phyloP scores from a whole-genome alignment of 495 filamentous ascomycete species.

The Acidomyces sp. region DNA sequence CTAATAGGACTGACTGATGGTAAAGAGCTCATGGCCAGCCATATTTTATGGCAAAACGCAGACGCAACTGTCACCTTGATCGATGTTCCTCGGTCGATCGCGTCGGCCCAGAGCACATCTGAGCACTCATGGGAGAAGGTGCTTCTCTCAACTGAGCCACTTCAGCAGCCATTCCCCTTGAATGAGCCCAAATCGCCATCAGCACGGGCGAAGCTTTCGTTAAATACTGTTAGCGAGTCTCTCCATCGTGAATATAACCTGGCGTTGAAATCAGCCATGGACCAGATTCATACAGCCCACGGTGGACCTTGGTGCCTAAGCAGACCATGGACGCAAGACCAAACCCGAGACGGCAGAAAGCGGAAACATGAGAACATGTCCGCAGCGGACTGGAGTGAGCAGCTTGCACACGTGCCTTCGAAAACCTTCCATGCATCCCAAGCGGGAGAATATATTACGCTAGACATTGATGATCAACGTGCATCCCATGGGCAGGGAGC shows the following conservation, averaged over 20 bases:
- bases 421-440: no score
- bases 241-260: slow-evolving; percentile 8
- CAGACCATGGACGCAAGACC: slow-evolving; percentile 14
- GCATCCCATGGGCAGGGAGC: no score
- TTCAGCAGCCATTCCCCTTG: slow-evolving; percentile 19
- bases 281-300: slow-evolving; percentile 22
- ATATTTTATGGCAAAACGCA: slow-evolving; percentile 41
- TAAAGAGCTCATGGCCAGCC: slow-evolving; percentile 2
- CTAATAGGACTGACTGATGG: no score
- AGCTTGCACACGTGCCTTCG: no score
- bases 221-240: slow-evolving; percentile 5
- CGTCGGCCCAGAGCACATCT: slow-evolving; percentile 22
- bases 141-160: slow-evolving; percentile 22
- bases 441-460: no score
- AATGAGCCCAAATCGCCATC: slow-evolving; percentile 27
- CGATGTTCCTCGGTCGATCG: slow-evolving; percentile 54
- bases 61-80: slow-evolving; percentile 38
- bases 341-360: slow-evolving; percentile 7
- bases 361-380: slow-evolving; percentile 11
- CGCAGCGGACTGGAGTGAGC: slow-evolving; percentile 5
- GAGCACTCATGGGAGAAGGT: not conserved
- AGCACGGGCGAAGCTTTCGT: slow-evolving; percentile 16
- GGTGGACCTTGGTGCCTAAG: slow-evolving; percentile 34
- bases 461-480: no score
- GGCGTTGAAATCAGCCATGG: slow-evolving; percentile 21